These are phyloP conservation scores for Xanthoconium stramineum DNA, from an alignment of 768 basidiomycete genomes.

Conservation along the genomic window DNA sequence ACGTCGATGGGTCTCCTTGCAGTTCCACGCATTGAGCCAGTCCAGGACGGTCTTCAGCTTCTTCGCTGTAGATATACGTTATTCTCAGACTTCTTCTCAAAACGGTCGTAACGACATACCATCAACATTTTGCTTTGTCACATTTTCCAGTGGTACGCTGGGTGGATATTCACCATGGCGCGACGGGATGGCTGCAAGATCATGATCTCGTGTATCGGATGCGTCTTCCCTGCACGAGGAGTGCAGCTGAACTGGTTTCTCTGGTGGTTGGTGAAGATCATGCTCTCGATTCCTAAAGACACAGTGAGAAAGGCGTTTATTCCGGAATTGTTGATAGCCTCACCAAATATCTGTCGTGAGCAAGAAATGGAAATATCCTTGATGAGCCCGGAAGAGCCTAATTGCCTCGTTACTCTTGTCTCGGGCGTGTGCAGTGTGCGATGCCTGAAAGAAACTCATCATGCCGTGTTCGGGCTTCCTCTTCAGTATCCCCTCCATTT, in stretches of 20 bases:
- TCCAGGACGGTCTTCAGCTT: not conserved
- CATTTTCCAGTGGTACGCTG: no score
- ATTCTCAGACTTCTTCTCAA: not conserved
- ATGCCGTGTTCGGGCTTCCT: not conserved
- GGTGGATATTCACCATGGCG: not conserved
- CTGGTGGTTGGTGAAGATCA: not conserved
- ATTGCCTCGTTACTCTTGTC: slow-evolving; percentile 5
- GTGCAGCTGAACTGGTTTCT: not conserved
- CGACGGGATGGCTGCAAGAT: not conserved
- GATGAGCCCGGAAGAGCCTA: not conserved
- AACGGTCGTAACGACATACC: not conserved
- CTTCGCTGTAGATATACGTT: not conserved
- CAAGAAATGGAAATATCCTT: slow-evolving; percentile 11
- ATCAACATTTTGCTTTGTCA: not conserved
- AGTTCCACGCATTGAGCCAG: not conserved
- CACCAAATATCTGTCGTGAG: slow-evolving; percentile 13
- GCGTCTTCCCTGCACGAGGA: not conserved
- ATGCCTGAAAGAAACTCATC: not conserved
- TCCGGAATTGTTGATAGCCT: not conserved
- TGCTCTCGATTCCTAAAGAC: slow-evolving; percentile 1
- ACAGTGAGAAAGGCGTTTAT: not conserved
- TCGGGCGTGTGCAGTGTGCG: not conserved
- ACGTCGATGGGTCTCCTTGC: not conserved
- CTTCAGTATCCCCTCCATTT: slow-evolving; percentile 6
- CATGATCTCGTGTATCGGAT: not conserved